A percentile compares a stretch with the other conserved stretches of the same genome.
Conservation (phyloP, 2,329 filamentous ascomycete species). For the Curvularia sp. region DNA sequence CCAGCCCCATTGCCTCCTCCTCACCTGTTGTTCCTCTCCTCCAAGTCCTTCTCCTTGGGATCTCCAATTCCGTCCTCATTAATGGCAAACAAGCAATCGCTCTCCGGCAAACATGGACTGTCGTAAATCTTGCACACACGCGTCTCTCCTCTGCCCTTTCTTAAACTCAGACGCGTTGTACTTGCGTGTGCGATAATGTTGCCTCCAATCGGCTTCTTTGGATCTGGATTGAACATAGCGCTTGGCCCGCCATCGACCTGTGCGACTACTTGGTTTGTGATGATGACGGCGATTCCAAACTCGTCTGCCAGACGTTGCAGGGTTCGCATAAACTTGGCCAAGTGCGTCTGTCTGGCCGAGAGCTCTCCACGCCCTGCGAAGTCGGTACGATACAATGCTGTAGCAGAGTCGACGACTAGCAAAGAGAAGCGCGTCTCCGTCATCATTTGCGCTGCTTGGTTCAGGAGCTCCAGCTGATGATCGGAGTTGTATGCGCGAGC, state of each 20-base stretch:
- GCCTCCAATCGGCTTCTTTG: constrained; percentile 98
- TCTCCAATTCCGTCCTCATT: constrained; percentile 97
- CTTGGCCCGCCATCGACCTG: constrained; percentile 96
- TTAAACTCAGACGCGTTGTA: constrained; percentile 90
- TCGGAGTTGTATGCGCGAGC: constrained; percentile 98
- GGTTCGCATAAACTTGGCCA: constrained; percentile 87
- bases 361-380: constrained; percentile 96
- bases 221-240: constrained; percentile 98
- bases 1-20: background rate
- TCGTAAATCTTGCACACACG: constrained; percentile 99
- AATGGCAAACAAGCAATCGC: constrained; percentile 95
- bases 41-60: constrained; percentile 91
- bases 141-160: constrained; percentile 94
- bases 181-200: constrained; percentile 99
- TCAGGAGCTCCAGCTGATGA: constrained; percentile 92
- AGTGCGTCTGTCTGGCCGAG: constrained; percentile 87
- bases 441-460: constrained; percentile 98
- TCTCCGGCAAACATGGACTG: constrained; percentile 94
- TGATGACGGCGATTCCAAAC: constrained; percentile 97
- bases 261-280: constrained; percentile 98
- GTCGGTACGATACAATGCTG: constrained; percentile 92
- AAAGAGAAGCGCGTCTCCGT: constrained; percentile 97
- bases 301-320: constrained; percentile 77
- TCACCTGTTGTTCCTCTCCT: constrained; percentile 62
- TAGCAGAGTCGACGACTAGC: constrained; percentile 94